Evolutionary conservation across 257 asterid species (phyloP), one percentile per base, ranked within the genome.

Genomic region (Parsonsia alboflavescens): DNA sequence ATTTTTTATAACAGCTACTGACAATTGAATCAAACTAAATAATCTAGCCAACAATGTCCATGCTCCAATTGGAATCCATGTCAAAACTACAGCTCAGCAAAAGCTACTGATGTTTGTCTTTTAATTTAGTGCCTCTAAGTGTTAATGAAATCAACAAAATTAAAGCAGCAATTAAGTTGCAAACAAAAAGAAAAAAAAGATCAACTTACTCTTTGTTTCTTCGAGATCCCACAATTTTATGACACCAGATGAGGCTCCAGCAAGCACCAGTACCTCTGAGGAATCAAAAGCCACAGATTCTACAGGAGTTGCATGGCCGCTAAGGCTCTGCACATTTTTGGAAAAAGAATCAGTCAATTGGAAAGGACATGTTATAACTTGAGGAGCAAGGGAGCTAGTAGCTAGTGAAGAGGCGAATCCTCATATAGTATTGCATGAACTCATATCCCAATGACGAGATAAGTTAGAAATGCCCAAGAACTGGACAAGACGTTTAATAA

Each of bases 201-300:
- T 68, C 30, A 58, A 80, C 96, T 81, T 80, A 95, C 99, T 88
- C 83, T 92, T 95, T 68, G 96, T 88, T 82, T 95, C 98, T 84
- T 92, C 99, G 79, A 95, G 80, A 83, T 95, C 99, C 99, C 99
- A 95, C 85, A 95, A 78, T 76, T 95, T 95, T 80, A 93, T 86
- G 80, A 90, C 90, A 75, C 99, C 99, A 72, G 97, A 91, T 67
- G 99, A 93, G 73, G 99, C 89, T 81, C 99, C 99, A 80, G 96
- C 98, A 71, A 82, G 85, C 82, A 91, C 99, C 82, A 88, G 85
- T 83, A 84, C 87, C 80, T 95, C 99, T 24, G 96, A 79, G 72
- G 99, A 84, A 86, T 95, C 93, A 85, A 95, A 95, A 77, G 94
- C 85, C 76, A 90, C 96, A 77, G 99, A 95, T 83, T 95, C 99